Base-by-base conservation (phyloP, 345 rosid genomes). In the Excoecaria cochinchinensis region DNA sequence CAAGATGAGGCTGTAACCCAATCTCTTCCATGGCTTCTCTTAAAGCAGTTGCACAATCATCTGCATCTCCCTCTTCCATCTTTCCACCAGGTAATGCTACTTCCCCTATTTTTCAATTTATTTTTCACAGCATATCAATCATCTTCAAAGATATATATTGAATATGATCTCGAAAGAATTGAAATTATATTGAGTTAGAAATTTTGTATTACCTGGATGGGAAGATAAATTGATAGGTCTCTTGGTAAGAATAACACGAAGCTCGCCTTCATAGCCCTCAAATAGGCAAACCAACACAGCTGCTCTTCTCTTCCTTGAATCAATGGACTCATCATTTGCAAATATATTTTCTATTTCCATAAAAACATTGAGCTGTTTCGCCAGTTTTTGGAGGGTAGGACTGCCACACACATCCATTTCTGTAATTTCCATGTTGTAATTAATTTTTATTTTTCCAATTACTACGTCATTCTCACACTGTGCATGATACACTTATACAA, bases 71-170 rank as follows among this genome's bases (percentile, higher is more conserved):
- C 40, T 79, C 82, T 22, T 84, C 87, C 82, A 74, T 84, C 78
- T 84, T 84, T 63, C 89, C 89, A 1, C 83, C 87, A 0, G 87
- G 89, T 74, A 86, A 74, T 16, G 87, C 85, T 15, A 84, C 89
- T 4, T 86, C 89, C 12, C 84, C 85, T 83, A 78, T 64, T 52
- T 36, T 69, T 64, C 64, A 19, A 7, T 4, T 36, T 4, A 44
- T 44, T 44, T 42, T 4, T 4, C 3, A 4, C 46, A 8, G 4
- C 46, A 42, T 0, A 42, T 42, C 46, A 4, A 42, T 42, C 46
- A 42, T 42, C 31, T 31, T 31, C 31, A 31, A 31, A 31, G 31
- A 42, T 42, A 42, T 42, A 42, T 42, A 42, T 42, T 4, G 46
- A 42, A 42, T 42, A 42, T 8, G 46, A 42, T 4, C 8, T 42